These are phyloP conservation scores for Dysphania ambrosioides DNA, from an alignment of 148 eudicot genomes.

Conservation along the genomic window DNA sequence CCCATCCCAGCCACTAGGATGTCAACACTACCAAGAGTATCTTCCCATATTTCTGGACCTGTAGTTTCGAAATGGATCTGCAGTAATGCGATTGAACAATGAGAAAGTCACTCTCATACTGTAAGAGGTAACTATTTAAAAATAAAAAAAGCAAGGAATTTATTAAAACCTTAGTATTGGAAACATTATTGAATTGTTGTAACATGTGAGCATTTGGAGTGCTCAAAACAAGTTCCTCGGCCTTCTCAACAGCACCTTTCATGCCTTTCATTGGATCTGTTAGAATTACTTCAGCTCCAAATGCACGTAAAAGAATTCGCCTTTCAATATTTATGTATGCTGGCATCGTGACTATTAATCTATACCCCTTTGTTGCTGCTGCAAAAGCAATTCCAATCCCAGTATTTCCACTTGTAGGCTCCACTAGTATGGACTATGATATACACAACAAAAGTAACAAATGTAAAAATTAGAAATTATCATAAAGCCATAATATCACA, in stretches of 20 bases:
- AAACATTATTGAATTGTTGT: conserved; percentile 62
- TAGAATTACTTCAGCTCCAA: conserved; percentile 63
- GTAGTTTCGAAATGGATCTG: conserved; percentile 80
- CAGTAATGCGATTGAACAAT: conserved; percentile 13
- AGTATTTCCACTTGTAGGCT: conserved; percentile 72
- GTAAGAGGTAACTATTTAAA: not conserved
- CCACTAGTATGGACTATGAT: conserved; percentile 57
- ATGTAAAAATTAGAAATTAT: conserved; percentile 12
- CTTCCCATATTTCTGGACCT: conserved; percentile 88
- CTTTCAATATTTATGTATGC: conserved; percentile 58
- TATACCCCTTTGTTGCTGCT: conserved; percentile 65
- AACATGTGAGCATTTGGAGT: conserved; percentile 66
- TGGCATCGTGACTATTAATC: conserved; percentile 62
- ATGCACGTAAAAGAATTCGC: conserved; percentile 58
- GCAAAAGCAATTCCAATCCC: conserved; percentile 68
- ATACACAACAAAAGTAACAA: conserved; percentile 1
- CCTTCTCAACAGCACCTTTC: conserved; percentile 73
- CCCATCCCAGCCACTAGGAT: conserved; percentile 67
- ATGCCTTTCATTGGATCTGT: conserved; percentile 62
- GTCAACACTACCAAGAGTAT: conserved; percentile 61
- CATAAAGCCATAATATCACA: conserved; percentile 12
- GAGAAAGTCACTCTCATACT: not conserved
- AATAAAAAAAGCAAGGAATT: not conserved
- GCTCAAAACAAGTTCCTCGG: conserved; percentile 57
- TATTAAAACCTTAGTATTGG: conserved; percentile 56